Evolutionary conservation across 441 rosid genomes (phyloP).

Genomic region (Pelargonium cotyledonis): DNA sequence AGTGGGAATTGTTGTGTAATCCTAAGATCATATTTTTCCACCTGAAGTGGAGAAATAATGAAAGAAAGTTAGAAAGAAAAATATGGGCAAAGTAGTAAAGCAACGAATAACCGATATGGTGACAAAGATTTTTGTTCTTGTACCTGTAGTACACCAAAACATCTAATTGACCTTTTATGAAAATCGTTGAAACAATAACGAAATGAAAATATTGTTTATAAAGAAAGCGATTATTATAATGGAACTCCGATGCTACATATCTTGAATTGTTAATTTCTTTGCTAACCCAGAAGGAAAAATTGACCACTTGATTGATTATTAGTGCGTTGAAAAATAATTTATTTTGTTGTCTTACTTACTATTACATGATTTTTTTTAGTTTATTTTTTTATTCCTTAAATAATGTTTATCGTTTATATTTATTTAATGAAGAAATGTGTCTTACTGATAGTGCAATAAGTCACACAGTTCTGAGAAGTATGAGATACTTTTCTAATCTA

Average conservation of each 20-base stretch:
- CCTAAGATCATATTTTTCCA: neutral
- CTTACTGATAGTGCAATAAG: slow-evolving; percentile 2
- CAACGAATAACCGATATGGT: neutral
- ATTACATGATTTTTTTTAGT: too few species aligned
- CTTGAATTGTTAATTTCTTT: neutral
- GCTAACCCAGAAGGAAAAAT: too few species aligned
- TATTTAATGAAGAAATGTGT: slow-evolving; percentile 1
- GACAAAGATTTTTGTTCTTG: neutral
- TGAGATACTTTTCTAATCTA: neutral
- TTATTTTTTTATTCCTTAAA: too few species aligned
- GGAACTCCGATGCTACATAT: neutral
- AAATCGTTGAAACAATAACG: neutral
- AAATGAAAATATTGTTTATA: neutral
- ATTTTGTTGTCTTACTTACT: too few species aligned
- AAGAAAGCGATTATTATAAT: neutral
- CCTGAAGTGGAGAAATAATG: neutral
- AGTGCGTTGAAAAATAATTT: too few species aligned
- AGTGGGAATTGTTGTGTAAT: neutral
- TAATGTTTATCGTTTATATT: too few species aligned
- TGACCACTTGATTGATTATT: too few species aligned
- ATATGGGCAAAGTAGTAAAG: too few species aligned
- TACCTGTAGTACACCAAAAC: neutral
- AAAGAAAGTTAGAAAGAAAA: too few species aligned
- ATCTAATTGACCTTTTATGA: slow-evolving; percentile 10
- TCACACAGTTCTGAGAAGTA: neutral